Evolutionary conservation across 768 basidiomycete species (phyloP).

Genomic region (Mycena floridula): DNA sequence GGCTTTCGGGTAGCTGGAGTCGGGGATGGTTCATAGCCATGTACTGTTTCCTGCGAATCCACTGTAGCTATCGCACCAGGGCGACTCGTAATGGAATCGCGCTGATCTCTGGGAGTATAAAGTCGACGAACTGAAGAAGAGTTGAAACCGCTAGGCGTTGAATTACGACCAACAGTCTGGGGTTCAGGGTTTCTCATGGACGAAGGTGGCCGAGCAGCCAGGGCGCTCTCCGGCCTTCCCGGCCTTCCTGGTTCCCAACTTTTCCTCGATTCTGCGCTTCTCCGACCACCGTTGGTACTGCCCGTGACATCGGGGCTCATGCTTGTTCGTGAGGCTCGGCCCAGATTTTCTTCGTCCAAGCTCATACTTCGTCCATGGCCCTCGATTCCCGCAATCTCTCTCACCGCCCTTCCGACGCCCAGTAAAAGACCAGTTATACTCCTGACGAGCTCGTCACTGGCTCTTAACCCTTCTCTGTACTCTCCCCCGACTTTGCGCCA

Average conservation of each 20-base stretch:
- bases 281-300: conserved; percentile 34
- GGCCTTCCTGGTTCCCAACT: conserved; percentile 35
- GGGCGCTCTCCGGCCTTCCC: conserved; percentile 17
- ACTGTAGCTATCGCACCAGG: conserved; percentile 22
- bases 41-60: conserved; percentile 38
- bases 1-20: conserved; percentile 30
- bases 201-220: conserved; percentile 27
- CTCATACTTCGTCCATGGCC: conserved; percentile 48
- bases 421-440: conserved; percentile 71
- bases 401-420: conserved; percentile 65
- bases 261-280: conserved; percentile 49
- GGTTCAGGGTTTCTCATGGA: conserved; percentile 22
- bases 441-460: conserved; percentile 75
- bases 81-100: conserved; percentile 32
- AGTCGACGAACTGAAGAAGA: conserved; percentile 39
- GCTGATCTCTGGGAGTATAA: conserved; percentile 52
- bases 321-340: conserved; percentile 20
- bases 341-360: conserved; percentile 42
- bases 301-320: conserved; percentile 21
- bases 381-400: conserved; percentile 39
- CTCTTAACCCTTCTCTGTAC: conserved; percentile 62
- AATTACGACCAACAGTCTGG: conserved; percentile 17
- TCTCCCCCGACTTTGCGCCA: conserved; percentile 70
- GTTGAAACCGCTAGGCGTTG: conserved; percentile 5
- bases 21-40: conserved; percentile 36